A percentile compares a stretch with the other conserved stretches of the same genome.
phyloP scores from a whole-genome alignment of 768 basidiomycete genomes.

The Kondoa subrosea region DNA sequence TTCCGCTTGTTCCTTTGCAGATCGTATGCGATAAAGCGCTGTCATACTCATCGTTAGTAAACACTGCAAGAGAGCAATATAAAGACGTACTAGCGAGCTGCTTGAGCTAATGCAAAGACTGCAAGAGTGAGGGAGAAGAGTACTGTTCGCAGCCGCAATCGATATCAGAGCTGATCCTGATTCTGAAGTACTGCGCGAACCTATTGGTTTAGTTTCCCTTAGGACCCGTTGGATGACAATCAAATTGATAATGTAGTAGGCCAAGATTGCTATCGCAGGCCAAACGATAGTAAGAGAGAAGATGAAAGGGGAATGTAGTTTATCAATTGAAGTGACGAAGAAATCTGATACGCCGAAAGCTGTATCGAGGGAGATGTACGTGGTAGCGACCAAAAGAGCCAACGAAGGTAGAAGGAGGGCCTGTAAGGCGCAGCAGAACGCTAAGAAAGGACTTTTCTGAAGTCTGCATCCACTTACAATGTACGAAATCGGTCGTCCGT shows the following conservation, averaged over 20 bases:
- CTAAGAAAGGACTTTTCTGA: background rate
- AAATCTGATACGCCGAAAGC: conserved; percentile 47
- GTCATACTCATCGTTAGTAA: too few species aligned
- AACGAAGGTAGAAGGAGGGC: conserved; percentile 6
- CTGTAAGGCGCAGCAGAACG: background rate
- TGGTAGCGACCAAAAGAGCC: conserved; percentile 48
- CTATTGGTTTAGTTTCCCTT: conserved; percentile 60
- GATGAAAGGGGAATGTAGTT: conserved; percentile 51
- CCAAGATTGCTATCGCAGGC: conserved; percentile 51
- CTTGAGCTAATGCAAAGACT: conserved; percentile 59
- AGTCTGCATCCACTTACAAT: conserved; percentile 5
- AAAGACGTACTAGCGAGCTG: conserved; percentile 1
- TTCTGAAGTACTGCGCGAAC: conserved; percentile 19
- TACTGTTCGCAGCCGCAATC: too few species aligned
- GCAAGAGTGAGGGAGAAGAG: conserved; percentile 58
- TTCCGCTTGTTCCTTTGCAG: conserved; percentile 45
- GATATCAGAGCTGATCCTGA: too few species aligned
- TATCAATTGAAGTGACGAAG: conserved; percentile 45
- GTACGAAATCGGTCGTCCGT: conserved; percentile 48
- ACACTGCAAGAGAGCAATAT: too few species aligned
- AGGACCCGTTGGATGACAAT: conserved; percentile 62
- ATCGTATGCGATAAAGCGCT: conserved; percentile 57
- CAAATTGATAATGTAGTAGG: conserved; percentile 59
- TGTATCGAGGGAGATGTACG: conserved; percentile 72
- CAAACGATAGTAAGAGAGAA: conserved; percentile 67